Base-by-base conservation (phyloP, 1,284 basidiomycete genomes). In the Rhizoctonia solani region DNA sequence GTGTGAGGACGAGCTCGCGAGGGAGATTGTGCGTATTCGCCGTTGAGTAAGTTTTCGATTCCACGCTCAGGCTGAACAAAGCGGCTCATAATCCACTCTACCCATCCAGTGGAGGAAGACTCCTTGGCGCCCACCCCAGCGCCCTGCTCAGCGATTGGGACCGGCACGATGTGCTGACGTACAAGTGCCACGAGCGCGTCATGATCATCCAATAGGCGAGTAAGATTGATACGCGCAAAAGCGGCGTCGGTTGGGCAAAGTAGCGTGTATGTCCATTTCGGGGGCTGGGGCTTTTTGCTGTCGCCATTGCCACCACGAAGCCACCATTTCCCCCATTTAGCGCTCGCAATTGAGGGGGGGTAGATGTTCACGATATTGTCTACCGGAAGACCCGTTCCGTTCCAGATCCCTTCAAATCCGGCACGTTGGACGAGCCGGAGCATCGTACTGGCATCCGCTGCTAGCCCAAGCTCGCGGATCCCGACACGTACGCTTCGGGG, bases 171-270 rank as follows among this genome's bases (percentile, higher is more conserved):
- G 77, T 99, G 96, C 73, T 98, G 92, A 68, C 86, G 83, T 66
- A 98, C 88, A 21, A 98, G 87, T 3, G 80, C 79, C 44, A 82
- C 81, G 32, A 98, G 81, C 0, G 76, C 77, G 1, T 85, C 81
- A 3, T 78, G 72, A 74, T 94, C 83, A 29, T 83, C 81, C 69
- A 89, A 87, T 66, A 98, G 83, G 68, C 81, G 78, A 0, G 94
- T 94, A 54, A 98, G 77, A 77, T 99, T 96, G 74, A 92, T 78
- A n/a, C 84, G 80, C 71, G 93, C 89, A 81, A 98, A 97, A 0
- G 96, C 95, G 68, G 89, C 87, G 74, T 99, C 97, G 1, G 87
- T 88, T 0, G 97, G 97, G 72, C 91, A 92, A 3, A 99, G 82
- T 0, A 99, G 76, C 0, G 92, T 63, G 30, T 63, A 63, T 14